Base-by-base conservation (phyloP, 2,329 filamentous ascomycete species). In the Ploettnerulaceae sp. region DNA sequence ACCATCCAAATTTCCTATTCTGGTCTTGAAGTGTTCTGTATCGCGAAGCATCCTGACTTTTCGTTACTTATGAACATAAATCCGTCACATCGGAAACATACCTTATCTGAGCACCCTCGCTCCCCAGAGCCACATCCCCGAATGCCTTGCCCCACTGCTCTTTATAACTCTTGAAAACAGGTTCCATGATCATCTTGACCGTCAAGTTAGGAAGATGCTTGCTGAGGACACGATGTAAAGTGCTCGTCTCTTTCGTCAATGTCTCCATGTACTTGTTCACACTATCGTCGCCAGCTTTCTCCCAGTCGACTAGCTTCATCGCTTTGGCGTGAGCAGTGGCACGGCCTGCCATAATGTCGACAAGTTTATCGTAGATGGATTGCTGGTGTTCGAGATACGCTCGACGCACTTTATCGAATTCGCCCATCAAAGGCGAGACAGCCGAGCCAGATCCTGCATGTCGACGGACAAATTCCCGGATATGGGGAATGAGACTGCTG, bases 401-500 rank as follows among this genome's bases (percentile, higher is more conserved):
- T 32, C 57, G 49, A 15, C 53, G 51, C 14, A 63, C 53, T 52
- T 60, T 61, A 44, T 63, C 59, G 45, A 62, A 62, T 36, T 63
- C 62, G n/a, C 53, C 59, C 60, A 63, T 86, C 20, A 89, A 67
- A 14, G 71, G 65, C 1, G 78, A 73, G 20, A 74, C 72, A 14
- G 71, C 72, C 4, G 67, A 55, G 5, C 73, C 73, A 0, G 73
- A 71, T 7, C 72, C 73, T 2, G 67, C 67, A 59, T 95, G 87
- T 2, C 93, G 81, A 8, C 93, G 84, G 17, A 94, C 81, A 57
- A 94, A 95, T 67, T 97, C 93, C 34, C 91, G 82, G 21, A 96
- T 77, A 62, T 97, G 90, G 0, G 93, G 91, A 4, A 95, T 83
- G 1, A 97, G 72, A 0, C 88, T 82, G 18, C 90, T 86, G 35